Evolutionary conservation across 179 eudicot species (phyloP), one percentile per base, ranked within the genome.

Genomic region (Silene coronaria): DNA sequence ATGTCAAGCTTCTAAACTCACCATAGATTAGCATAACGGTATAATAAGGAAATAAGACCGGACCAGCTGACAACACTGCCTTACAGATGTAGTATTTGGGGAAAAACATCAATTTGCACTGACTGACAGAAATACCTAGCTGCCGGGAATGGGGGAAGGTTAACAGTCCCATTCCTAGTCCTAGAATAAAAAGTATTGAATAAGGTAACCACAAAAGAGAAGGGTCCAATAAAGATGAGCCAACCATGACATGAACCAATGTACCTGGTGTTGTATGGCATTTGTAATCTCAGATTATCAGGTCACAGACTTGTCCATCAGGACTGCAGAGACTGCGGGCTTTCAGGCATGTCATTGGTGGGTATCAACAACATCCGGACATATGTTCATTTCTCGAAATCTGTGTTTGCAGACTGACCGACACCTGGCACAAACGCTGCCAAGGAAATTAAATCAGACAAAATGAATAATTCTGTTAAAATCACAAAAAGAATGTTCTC

Each of bases 191-290:
- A 72, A 14, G 76, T 72, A 51, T 78, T 78, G 16, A 53, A 63
- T 11, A 78, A 61, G 21, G 36, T 72, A 63, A 78, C 75, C 72
- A 72, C 28, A 6, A 73, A 78, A 46, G 71, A 22, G 11, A 26
- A 17, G 34, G 32, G 14, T 28, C 72, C 64, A 12, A 78, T 12
- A 60, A 61, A 72, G 42, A 78, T 65, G 30, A 72, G 53, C 66
- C 72, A 78, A 16, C 80, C 76, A 72, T 78, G 80, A 22, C 76
- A 64, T 13, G 80, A 72, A 19, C 76, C 80, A 55, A 58, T 64
- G 24, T 65, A 51, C 63, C 76, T 78, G 69, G 19, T 72, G 23
- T 63, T 65, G 64, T 14, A 72, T 1, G 76, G 76, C 59, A 72
- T 72, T 22, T 55, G 67, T 7, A 78, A 45, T 30, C 45, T 67